Evolutionary conservation across 169 alveolate genomes (phyloP).

Genomic region (Eimeria necatrix): DNA sequence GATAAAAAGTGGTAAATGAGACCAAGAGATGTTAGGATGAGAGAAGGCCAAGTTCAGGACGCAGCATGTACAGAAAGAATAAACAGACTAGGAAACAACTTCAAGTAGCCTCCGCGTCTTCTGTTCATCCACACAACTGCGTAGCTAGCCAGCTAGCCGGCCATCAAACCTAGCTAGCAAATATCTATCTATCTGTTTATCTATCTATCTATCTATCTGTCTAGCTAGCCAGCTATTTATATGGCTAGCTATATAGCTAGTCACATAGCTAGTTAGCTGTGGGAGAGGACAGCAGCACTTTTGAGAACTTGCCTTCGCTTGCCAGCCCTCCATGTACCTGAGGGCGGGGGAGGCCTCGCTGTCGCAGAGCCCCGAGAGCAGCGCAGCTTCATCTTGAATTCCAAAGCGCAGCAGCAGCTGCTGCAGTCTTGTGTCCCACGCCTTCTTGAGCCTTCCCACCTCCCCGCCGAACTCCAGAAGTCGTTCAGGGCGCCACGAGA

Average conservation of each 20-base stretch:
- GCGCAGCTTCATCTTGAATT: background rate
- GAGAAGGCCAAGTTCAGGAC: too few species aligned
- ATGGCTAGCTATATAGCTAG: too few species aligned
- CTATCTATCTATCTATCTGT: too few species aligned
- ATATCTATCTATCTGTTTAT: too few species aligned
- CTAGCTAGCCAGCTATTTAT: too few species aligned
- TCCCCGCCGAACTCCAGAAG: background rate
- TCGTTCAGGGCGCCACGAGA: background rate
- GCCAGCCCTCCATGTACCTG: constrained; percentile 38
- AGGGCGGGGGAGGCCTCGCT: background rate
- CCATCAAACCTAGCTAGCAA: too few species aligned
- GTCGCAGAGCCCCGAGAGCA: constrained; percentile 5
- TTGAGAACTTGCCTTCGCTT: background rate
- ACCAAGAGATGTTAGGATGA: background rate
- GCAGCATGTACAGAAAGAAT: too few species aligned
- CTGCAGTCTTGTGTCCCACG: background rate
- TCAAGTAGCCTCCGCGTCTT: background rate
- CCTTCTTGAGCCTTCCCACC: background rate
- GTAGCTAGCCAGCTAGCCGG: too few species aligned
- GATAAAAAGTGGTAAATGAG: background rate
- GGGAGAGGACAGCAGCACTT: too few species aligned
- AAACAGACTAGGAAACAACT: background rate
- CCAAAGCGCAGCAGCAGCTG: background rate
- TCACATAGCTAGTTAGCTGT: too few species aligned
- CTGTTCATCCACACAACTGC: too few species aligned